Evolutionary conservation across 176 grass and related monocot genomes (phyloP).

Genomic region (Oryza coarctata): DNA sequence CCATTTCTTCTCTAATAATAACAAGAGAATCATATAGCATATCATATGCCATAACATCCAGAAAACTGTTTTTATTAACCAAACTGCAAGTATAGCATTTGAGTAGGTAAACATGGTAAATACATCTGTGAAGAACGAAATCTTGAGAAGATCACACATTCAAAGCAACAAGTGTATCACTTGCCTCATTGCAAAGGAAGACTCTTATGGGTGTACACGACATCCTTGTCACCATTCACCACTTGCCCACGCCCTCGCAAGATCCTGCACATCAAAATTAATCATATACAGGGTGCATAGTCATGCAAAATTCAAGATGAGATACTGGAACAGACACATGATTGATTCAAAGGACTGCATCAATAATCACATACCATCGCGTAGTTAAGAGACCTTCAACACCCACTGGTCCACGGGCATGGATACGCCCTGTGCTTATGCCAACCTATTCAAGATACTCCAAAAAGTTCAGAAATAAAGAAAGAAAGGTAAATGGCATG

Average conservation of each 20-base stretch:
- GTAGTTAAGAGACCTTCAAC: constrained; percentile 92
- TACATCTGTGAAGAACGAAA: background rate
- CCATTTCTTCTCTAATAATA: background rate
- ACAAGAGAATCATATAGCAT: background rate
- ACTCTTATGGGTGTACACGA: constrained; percentile 73
- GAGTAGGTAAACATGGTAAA: background rate
- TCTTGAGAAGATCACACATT: background rate
- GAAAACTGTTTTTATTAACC: background rate
- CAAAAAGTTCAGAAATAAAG: constrained; percentile 21
- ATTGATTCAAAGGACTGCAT: background rate
- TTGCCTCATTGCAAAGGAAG: constrained; percentile 61
- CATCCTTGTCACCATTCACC: constrained; percentile 75
- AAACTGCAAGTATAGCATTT: background rate
- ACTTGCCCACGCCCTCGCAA: constrained; percentile 78
- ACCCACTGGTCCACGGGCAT: constrained; percentile 96
- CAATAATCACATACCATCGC: constrained; percentile 63
- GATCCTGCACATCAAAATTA: constrained; percentile 58
- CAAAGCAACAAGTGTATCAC: background rate
- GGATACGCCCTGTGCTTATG: constrained; percentile 97
- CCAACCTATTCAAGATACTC: constrained; percentile 72
- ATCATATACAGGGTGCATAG: background rate
- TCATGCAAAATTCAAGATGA: background rate
- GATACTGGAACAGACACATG: background rate
- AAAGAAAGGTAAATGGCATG: background rate
- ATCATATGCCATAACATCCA: background rate